Percentiles rank a stretch among this genome's conserved stretches.
phyloP scores from a whole-genome alignment of 2,329 filamentous ascomycete genomes.

The Aspergillus sp. region DNA sequence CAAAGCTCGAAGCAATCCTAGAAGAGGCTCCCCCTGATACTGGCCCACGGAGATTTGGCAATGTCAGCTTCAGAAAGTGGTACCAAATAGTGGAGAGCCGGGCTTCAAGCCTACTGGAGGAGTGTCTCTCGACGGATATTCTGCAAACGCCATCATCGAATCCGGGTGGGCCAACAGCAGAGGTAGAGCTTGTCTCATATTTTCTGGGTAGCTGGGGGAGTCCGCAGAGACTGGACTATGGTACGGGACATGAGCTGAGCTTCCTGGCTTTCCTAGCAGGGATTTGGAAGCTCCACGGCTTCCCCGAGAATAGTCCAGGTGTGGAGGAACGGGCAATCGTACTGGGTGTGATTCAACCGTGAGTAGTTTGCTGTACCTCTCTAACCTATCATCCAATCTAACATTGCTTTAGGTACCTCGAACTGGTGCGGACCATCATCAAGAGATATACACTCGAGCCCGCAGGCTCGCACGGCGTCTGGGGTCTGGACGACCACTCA shows the following conservation, averaged over 20 bases:
- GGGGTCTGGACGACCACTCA: constrained; percentile 97
- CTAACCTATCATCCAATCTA: neutral
- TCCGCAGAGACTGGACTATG: constrained; percentile 87
- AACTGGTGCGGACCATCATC: constrained; percentile 80
- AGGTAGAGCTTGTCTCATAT: constrained; percentile 75
- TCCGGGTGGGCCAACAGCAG: constrained; percentile 51
- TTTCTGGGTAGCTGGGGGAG: constrained; percentile 87
- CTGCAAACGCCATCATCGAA: constrained; percentile 38
- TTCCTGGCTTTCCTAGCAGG: constrained; percentile 90
- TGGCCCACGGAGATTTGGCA: constrained; percentile 88
- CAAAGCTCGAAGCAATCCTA: constrained; percentile 68
- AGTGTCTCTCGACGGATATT: constrained; percentile 59
- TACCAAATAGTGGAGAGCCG: constrained; percentile 68
- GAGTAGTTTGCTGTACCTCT: constrained; percentile 44
- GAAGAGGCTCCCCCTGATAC: constrained; percentile 81
- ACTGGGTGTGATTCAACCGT: constrained; percentile 80
- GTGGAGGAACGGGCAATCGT: constrained; percentile 78
- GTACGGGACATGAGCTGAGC: constrained; percentile 93
- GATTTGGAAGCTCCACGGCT: constrained; percentile 87
- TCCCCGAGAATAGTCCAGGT: constrained; percentile 60
- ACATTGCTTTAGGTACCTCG: constrained; percentile 66
- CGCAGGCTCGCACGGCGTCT: constrained; percentile 94
- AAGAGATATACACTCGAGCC: constrained; percentile 91
- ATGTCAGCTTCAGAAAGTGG: constrained; percentile 88
- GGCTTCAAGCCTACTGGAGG: constrained; percentile 59